Evolutionary conservation across 1,139 yeast genomes (phyloP), one percentile per base, ranked within the genome.

Genomic region (Saccharomyces hybrid): DNA sequence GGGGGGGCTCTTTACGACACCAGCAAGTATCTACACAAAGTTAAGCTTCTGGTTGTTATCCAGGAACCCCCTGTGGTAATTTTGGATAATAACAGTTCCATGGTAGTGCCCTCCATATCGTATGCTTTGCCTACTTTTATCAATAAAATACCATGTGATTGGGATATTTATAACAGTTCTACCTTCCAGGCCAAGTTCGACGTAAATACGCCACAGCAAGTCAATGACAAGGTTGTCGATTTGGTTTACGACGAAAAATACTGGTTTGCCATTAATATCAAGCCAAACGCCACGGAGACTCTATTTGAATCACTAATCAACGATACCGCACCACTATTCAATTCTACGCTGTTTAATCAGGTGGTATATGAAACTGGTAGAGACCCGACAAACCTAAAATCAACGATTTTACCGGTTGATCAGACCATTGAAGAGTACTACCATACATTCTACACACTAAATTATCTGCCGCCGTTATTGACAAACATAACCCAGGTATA

Each of bases 181-280:
- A 48, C 55, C 14, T 60, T 64, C 51, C 53, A 49, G 27, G 54
- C 50, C 7, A 58, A 60, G 14, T 59, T 62, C 51, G 79, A 80
- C 5, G 60, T 61, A 0, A 59, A 61, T 3, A 71, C 73, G 52
- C 64, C 69, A 50, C 72, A 74, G 51, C 68, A 73, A 16, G 59
- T 75, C 3, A 64, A 69, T 11, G 71, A 71, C 13, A 75, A 77
- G 54, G 63, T 77, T 13, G 48, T 64, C n/a, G 61, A 72, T 11
- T 64, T 70, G 53, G 73, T 83, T 3, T 78, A 76, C 60, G 75
- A 74, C 51, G 78, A 80, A 65, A 64, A 77, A 38, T 81, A 74
- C 62, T 84, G 87, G 87, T 73, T 74, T 46, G 77, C 80, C 0
- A 61, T 81, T 28, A 77, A 79, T 57, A 75, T 82, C 27, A 64